phyloP scores from a whole-genome alignment of 768 basidiomycete species.

The Lyophyllum shimeji region DNA sequence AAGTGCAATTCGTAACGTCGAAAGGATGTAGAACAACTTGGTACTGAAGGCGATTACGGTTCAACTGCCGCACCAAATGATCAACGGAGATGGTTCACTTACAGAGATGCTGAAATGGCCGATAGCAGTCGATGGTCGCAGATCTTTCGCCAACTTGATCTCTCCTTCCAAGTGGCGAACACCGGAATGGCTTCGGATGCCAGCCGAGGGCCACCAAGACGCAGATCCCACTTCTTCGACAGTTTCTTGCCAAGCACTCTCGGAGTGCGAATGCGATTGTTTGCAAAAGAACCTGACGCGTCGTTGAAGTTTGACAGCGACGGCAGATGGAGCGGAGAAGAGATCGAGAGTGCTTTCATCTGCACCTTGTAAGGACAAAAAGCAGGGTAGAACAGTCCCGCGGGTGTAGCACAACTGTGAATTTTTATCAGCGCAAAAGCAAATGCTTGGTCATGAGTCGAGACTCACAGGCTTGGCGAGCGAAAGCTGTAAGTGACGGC shows the following conservation, averaged over 20 bases:
- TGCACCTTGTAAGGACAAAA: slow-evolving; percentile 38
- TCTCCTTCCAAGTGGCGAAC: slow-evolving; percentile 51
- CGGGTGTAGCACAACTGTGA: slow-evolving; percentile 46
- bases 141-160: slow-evolving; percentile 49
- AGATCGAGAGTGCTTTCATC: slow-evolving; percentile 40
- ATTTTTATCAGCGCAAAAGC: slow-evolving; percentile 1
- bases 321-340: slow-evolving; percentile 39
- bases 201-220: slow-evolving; percentile 47
- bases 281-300: slow-evolving; percentile 43
- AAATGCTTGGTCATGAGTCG: background rate
- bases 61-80: slow-evolving; percentile 1
- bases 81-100: slow-evolving; percentile 18
- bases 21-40: slow-evolving; percentile 47
- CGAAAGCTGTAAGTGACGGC: slow-evolving; percentile 32
- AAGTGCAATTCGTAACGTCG: slow-evolving; percentile 35
- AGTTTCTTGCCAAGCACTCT: slow-evolving; percentile 45
- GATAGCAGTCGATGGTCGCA: slow-evolving; percentile 48
- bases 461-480: slow-evolving; percentile 45
- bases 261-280: slow-evolving; percentile 30
- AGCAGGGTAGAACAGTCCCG: slow-evolving; percentile 48
- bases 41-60: slow-evolving; percentile 33
- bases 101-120: slow-evolving; percentile 53
- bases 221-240: slow-evolving; percentile 44
- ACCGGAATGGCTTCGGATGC: slow-evolving; percentile 25
- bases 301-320: slow-evolving; percentile 38